Evolutionary conservation across 805 yeast species (phyloP), one percentile per base, ranked within the genome.

Genomic region (Clavispora carvajalis): DNA sequence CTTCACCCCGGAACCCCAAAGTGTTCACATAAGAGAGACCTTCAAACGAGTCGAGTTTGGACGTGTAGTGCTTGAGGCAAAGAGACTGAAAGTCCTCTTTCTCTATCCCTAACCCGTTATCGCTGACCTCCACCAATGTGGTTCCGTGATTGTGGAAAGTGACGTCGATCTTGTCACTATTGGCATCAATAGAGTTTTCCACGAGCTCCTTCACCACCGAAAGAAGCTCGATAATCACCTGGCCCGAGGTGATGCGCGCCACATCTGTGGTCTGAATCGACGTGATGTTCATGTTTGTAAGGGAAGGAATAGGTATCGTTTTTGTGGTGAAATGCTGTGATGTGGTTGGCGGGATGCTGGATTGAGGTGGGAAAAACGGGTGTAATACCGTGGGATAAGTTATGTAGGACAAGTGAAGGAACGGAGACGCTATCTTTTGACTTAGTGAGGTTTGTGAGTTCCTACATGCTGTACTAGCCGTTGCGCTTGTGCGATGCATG

Each of bases 171-270:
- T 75, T 76, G 0, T 76, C 69, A 8, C 93, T 75, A 17, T 71
- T 60, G 0, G 97, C 93, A 63, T 93, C 99, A 6, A 91, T 64
- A 22, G 93, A 67, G 57, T 91, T 91, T 53, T 91, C 99, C 2
- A 93, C 71, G 1, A 90, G 63, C 58, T 91, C 99, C 56, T 91
- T 91, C 22, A 84, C 80, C 0, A 86, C 84, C 0, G 91, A 79
- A 0, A 77, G 69, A 33, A 93, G 62, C 51, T 86, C 95, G 5
- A 81, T 76, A 10, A 93, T 85, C 11, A 93, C 98, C 59, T 93
- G 99, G 0, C 96, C 96, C 0, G 97, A 87, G 0, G 96, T 88
- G 42, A 91, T 78, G 44, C 74, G 69, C 48, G 85, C 86, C 6
- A 89, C 72, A 49, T 90, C 95, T 8, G 52, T 50, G 1, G 48